A percentile compares a stretch with the other conserved stretches of the same genome.
Evolutionary conservation across 805 yeast genomes (phyloP).

Genomic region (Nakazawaea ishiwadae): DNA sequence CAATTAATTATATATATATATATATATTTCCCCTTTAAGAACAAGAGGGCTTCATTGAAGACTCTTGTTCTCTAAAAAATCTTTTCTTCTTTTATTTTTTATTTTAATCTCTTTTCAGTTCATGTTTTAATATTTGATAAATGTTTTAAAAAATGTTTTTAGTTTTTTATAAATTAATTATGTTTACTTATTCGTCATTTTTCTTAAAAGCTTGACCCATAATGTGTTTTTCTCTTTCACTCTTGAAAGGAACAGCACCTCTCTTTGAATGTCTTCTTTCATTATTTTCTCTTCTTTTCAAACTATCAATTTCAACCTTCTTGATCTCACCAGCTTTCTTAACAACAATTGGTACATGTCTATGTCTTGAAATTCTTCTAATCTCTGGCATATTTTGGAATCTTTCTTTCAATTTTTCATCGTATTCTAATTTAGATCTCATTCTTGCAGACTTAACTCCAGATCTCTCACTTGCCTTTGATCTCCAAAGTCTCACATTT

Average conservation of each 20-base stretch:
- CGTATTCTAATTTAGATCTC: constrained; percentile 83
- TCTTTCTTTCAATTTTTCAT: constrained; percentile 85
- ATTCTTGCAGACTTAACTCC: constrained; percentile 76
- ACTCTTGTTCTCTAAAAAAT: too few relatives aligned
- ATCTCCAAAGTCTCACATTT: constrained; percentile 90
- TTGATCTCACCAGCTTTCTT: constrained; percentile 90
- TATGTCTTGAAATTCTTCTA: constrained; percentile 81
- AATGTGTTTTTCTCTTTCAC: constrained; percentile 85
- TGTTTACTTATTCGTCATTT: too few relatives aligned
- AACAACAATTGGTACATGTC: constrained; percentile 84
- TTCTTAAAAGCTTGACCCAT: constrained; percentile 70
- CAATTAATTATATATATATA: too few relatives aligned
- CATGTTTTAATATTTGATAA: too few relatives aligned
- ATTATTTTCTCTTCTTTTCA: constrained; percentile 80
- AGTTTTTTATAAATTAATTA: too few relatives aligned
- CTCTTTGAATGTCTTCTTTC: constrained; percentile 73
- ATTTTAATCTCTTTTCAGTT: too few relatives aligned
- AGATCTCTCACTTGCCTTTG: constrained; percentile 80
- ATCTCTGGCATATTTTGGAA: constrained; percentile 97
- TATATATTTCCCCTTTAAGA: too few relatives aligned
- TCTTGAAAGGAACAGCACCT: constrained; percentile 49
- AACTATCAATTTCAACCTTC: constrained; percentile 61
- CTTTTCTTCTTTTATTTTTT: too few relatives aligned
- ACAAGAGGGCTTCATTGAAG: too few relatives aligned
- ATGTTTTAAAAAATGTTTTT: too few relatives aligned